Evolutionary conservation across 2,329 filamentous ascomycete genomes (phyloP).

Genomic region (Clarireedia monteithiana): DNA sequence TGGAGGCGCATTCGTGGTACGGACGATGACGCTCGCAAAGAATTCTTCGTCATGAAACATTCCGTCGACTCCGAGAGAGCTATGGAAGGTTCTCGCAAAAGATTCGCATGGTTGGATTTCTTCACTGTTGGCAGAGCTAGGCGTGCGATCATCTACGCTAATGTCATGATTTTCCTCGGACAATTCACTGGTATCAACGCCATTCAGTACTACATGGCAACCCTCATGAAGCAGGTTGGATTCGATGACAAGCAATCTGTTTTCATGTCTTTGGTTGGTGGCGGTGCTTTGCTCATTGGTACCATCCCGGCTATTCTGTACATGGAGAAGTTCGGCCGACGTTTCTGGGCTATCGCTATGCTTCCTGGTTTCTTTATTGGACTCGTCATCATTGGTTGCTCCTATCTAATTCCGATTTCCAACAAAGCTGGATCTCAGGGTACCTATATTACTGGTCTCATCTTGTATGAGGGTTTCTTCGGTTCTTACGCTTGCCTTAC

Average conservation of each 20-base stretch:
- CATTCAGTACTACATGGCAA: constrained; percentile 65
- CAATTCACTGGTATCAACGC: constrained; percentile 66
- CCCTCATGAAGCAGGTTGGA: constrained; percentile 59
- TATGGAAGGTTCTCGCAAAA: constrained; percentile 44
- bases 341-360: constrained; percentile 69
- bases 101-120: constrained; percentile 66
- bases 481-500: constrained; percentile 57
- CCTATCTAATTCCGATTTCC: constrained; percentile 48
- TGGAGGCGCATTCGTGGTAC: constrained; percentile 67
- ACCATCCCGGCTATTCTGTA: constrained; percentile 61
- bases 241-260: constrained; percentile 55
- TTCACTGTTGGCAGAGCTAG: constrained; percentile 62
- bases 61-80: constrained; percentile 36
- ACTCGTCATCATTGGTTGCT: constrained; percentile 56
- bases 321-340: constrained; percentile 66
- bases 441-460: constrained; percentile 58
- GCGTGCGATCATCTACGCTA: constrained; percentile 58
- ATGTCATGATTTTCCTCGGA: constrained; percentile 62
- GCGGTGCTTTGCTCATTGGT: constrained; percentile 57
- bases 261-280: constrained; percentile 70
- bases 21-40: constrained; percentile 50
- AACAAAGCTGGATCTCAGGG: constrained; percentile 45
- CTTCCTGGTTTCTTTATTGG: constrained; percentile 66
- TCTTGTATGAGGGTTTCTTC: constrained; percentile 63
- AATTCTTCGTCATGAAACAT: constrained; percentile 67